These are phyloP conservation scores for Epichloe typhina DNA, from an alignment of 2,329 filamentous ascomycete species.

Conservation along the genomic window DNA sequence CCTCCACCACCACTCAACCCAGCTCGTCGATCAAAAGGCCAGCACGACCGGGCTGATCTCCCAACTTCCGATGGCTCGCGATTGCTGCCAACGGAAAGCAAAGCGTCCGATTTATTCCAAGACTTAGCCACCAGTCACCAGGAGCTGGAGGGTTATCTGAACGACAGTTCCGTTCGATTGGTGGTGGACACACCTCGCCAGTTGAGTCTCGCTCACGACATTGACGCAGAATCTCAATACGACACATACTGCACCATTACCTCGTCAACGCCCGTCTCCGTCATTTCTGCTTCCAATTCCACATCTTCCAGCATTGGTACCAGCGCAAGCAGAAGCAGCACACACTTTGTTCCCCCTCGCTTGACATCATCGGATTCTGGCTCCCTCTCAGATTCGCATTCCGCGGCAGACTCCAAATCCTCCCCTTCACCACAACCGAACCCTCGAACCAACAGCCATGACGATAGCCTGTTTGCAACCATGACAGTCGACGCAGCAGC, in stretches of 20 bases:
- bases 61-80: neutral
- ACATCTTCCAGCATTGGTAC: neutral
- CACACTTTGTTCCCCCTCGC: neutral
- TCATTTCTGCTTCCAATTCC: neutral
- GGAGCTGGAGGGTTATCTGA: conserved; percentile 8
- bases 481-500: conserved; percentile 7
- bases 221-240: conserved; percentile 4
- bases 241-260: neutral
- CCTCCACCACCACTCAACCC: conserved; percentile 2
- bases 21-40: neutral
- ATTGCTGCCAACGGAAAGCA: neutral
- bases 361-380: neutral
- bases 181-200: neutral
- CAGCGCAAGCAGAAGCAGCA: neutral
- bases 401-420: neutral
- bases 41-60: neutral
- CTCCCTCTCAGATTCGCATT: neutral
- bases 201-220: conserved; percentile 1
- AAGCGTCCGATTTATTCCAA: conserved; percentile 7
- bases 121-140: conserved; percentile 7
- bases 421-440: neutral
- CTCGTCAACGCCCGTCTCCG: neutral
- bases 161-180: neutral
- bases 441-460: conserved; percentile 4
- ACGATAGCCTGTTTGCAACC: conserved; percentile 5